Conservation (phyloP, 495 filamentous ascomycete species). For the Glutinoglossum americanum region DNA sequence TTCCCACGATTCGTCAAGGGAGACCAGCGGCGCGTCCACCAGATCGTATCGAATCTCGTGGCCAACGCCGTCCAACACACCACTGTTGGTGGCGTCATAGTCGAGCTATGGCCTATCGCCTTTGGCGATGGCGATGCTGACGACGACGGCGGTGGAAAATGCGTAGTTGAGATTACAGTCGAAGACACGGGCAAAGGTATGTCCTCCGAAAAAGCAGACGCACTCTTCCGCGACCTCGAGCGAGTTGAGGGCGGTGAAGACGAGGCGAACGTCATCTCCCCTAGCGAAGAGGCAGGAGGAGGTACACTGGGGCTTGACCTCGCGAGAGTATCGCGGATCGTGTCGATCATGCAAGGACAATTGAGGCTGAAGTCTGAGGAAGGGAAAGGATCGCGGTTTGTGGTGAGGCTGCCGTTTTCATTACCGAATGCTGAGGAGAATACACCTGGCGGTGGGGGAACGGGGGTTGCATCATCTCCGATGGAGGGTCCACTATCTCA, state of each 20-base stretch:
- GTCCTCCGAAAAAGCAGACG: conserved; percentile 44
- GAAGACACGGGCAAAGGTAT: conserved; percentile 72
- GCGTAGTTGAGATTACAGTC: conserved; percentile 42
- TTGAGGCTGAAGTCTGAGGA: conserved; percentile 70
- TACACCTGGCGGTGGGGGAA: background rate
- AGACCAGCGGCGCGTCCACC: conserved; percentile 57
- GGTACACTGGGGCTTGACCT: conserved; percentile 57
- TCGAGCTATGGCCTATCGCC: conserved; percentile 38
- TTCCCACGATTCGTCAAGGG: conserved; percentile 51
- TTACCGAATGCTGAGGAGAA: conserved; percentile 21
- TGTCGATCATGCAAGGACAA: conserved; percentile 83
- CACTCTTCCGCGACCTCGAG: conserved; percentile 69
- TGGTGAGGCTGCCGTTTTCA: conserved; percentile 47
- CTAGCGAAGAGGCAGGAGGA: conserved; percentile 7
- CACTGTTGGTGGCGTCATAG: conserved; percentile 37
- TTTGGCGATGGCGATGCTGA: background rate
- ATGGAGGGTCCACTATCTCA: background rate
- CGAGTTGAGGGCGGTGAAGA: conserved; percentile 48
- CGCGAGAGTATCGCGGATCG: conserved; percentile 63
- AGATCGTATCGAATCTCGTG: conserved; percentile 61
- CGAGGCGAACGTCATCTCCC: conserved; percentile 6
- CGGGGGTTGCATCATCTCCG: background rate
- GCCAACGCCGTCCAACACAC: conserved; percentile 82
- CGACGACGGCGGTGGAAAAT: conserved; percentile 20
- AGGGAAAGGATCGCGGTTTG: conserved; percentile 67